phyloP scores from a whole-genome alignment of 306 rosid species.

The Acmispon strigosus region DNA sequence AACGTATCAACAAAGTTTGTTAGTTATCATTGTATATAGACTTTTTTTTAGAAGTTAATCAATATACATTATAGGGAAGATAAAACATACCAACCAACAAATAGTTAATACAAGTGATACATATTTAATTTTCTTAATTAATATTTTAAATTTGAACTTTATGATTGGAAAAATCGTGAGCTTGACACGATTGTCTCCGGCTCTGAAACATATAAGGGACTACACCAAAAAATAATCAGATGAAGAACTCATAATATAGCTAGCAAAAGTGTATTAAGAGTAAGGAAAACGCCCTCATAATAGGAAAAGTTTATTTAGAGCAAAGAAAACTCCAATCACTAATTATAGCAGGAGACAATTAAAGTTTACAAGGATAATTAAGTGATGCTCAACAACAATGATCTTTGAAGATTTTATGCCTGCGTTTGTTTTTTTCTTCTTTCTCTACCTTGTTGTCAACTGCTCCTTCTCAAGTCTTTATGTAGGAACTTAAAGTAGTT shows the following conservation, averaged over 20 bases:
- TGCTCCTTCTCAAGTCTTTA: constrained; percentile 25
- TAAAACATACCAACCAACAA: not conserved
- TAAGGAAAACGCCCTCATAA: not conserved
- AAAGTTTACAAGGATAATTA: constrained; percentile 23
- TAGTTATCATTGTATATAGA: too few relatives aligned
- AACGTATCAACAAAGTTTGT: too few relatives aligned
- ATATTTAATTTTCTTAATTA: not conserved
- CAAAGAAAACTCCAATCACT: constrained; percentile 13
- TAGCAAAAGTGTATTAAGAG: too few relatives aligned
- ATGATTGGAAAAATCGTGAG: too few relatives aligned
- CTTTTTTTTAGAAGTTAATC: too few relatives aligned
- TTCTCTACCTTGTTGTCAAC: constrained; percentile 32
- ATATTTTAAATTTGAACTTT: too few relatives aligned
- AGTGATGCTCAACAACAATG: constrained; percentile 21
- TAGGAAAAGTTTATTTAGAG: constrained; percentile 10
- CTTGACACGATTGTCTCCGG: too few relatives aligned
- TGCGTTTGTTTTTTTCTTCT: constrained; percentile 6
- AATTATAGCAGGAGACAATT: constrained; percentile 4
- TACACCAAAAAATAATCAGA: too few relatives aligned
- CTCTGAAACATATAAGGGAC: too few relatives aligned
- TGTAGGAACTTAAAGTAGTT: constrained; percentile 35
- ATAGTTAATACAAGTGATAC: not conserved
- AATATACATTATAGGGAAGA: too few relatives aligned
- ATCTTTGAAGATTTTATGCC: constrained; percentile 19
- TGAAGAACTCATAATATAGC: too few relatives aligned